Evolutionary conservation across 441 rosid species (phyloP), one percentile per base, ranked within the genome.

Genomic region (Gossypium gossypioides): DNA sequence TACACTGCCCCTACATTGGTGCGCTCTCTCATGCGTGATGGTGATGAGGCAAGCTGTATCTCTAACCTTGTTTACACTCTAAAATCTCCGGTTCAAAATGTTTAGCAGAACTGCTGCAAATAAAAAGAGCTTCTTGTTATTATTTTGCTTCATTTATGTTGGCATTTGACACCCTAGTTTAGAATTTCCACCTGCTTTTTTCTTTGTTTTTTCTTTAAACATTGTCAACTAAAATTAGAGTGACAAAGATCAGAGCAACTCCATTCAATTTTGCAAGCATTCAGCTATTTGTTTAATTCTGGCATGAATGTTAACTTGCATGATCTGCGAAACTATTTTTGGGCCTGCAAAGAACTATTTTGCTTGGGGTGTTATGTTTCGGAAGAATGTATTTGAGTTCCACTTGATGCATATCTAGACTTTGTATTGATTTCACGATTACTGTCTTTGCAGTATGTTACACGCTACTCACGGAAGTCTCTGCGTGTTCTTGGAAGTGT

Each of bases 21-120:
- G 85, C 93, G 99, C 69, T 91, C 97, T 60, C 98, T 95, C 75
- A 95, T 95, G 99, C 97, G 99, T 3, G 99, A 88, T 6, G 88
- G 96, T 60, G 86, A 86, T 63, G 81, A 88, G 93, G 97, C 81
- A 86, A 78, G 85, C 65, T 68, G 22, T 69, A 74, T 76, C 52
- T 75, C 54, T 60, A 73, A 63, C 63, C 57, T 74, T 69, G 46
- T 71, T 59, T 70, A 9, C 57, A 72, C 29, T 64, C 56, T 66
- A 8, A 71, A 42, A 56, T 76, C 54, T 72, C 25, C 19, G 18
- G 18, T 22, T 72, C 63, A 34, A 77, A 64, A 51, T 66, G 54
- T 71, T 63, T 54, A 12, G 59, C 24, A 22, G 10, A 68, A 68
- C 29, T 27, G 15, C 29, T 50, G 25, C 9, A 24, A 50, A 68